These are phyloP conservation scores for Colletotrichum incanum DNA, from an alignment of 2,329 filamentous ascomycete species.

Conservation along the genomic window DNA sequence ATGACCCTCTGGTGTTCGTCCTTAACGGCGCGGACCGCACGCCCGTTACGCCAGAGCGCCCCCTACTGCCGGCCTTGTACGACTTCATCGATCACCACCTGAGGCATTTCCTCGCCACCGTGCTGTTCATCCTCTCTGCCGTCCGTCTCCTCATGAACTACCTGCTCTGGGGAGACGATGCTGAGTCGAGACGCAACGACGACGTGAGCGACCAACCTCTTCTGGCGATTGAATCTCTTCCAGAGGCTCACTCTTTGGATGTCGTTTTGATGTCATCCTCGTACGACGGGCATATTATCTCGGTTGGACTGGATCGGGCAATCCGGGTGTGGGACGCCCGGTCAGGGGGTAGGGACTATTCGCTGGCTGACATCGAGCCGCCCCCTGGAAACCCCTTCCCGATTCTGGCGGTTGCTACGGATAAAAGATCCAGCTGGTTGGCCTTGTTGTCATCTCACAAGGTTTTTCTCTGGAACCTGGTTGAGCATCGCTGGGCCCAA, in stretches of 20 bases:
- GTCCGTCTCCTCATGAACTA: slow-evolving; percentile 82
- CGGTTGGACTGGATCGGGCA: slow-evolving; percentile 78
- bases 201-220: slow-evolving; percentile 64
- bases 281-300: slow-evolving; percentile 76
- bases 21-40: slow-evolving; percentile 78
- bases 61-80: slow-evolving; percentile 72
- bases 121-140: slow-evolving; percentile 74
- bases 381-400: slow-evolving; percentile 67
- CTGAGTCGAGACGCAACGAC: slow-evolving; percentile 61
- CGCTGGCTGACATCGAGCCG: slow-evolving; percentile 58
- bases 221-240: slow-evolving; percentile 73
- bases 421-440: slow-evolving; percentile 75
- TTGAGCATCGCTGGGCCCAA: slow-evolving; percentile 70
- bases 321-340: slow-evolving; percentile 78
- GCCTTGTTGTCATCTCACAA: slow-evolving; percentile 74
- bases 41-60: slow-evolving; percentile 64
- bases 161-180: slow-evolving; percentile 77
- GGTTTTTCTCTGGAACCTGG: slow-evolving; percentile 76
- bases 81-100: slow-evolving; percentile 77
- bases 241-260: slow-evolving; percentile 78
- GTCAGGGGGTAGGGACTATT: slow-evolving; percentile 59
- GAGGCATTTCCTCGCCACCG: slow-evolving; percentile 72
- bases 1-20: slow-evolving; percentile 82
- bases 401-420: slow-evolving; percentile 75
- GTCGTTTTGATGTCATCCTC: slow-evolving; percentile 76